These are phyloP conservation scores for Cyclocybe aegerita DNA, from an alignment of 768 basidiomycete genomes.

Conservation along the genomic window DNA sequence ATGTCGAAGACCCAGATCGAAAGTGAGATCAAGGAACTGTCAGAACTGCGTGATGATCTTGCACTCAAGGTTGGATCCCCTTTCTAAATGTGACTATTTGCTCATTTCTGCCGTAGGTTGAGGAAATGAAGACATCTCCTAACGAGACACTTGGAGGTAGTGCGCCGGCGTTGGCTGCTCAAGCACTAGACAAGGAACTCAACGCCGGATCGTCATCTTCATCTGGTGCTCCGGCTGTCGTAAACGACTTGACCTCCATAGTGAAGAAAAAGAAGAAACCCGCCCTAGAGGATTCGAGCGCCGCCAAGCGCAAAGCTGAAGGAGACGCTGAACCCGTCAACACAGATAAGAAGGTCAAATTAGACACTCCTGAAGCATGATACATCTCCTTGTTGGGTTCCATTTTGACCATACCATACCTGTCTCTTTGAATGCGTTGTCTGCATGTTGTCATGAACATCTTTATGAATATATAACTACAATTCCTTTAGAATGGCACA, in stretches of 20 bases:
- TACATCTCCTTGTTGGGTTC: slow-evolving; percentile 13
- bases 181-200: slow-evolving; percentile 70
- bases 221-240: slow-evolving; percentile 36
- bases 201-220: slow-evolving; percentile 41
- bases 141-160: slow-evolving; percentile 51
- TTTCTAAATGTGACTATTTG: neutral
- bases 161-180: slow-evolving; percentile 71
- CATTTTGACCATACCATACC: slow-evolving; percentile 10
- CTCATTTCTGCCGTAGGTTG: slow-evolving; percentile 54
- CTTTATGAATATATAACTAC: neutral
- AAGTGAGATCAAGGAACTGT: slow-evolving; percentile 76
- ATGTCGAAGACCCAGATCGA: slow-evolving; percentile 77
- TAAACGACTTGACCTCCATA: slow-evolving; percentile 83
- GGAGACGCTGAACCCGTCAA: slow-evolving; percentile 45
- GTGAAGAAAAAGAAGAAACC: slow-evolving; percentile 89
- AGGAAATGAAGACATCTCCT: slow-evolving; percentile 85
- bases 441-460: neutral
- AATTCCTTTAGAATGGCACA: slow-evolving; percentile 41
- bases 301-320: slow-evolving; percentile 72
- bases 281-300: slow-evolving; percentile 32
- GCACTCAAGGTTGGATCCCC: slow-evolving; percentile 65
- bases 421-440: slow-evolving; percentile 3
- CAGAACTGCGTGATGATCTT: slow-evolving; percentile 75
- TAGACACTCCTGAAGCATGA: slow-evolving; percentile 39
- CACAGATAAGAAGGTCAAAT: slow-evolving; percentile 64